A percentile compares a stretch with the other conserved stretches of the same genome.
Evolutionary conservation across 2,329 filamentous ascomycete species (phyloP).

Genomic region (Stemphylium vesicarium): DNA sequence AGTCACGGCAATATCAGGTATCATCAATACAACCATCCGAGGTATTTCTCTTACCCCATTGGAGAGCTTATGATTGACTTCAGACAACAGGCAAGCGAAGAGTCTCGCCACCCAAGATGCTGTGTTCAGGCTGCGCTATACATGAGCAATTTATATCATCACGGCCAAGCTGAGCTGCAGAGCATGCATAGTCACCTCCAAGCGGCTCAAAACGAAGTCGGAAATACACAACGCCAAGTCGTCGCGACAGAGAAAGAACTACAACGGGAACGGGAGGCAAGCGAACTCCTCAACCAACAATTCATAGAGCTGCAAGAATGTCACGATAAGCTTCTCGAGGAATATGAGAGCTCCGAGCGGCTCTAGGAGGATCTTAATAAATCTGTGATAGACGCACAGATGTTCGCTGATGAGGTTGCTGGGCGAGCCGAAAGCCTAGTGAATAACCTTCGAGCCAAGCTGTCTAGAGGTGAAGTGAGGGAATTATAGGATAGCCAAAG

Average conservation of each 20-base stretch:
- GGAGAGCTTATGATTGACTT: not conserved
- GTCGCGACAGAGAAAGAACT: constrained; percentile 1
- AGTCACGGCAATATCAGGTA: not conserved
- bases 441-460: not conserved
- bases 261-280: not conserved
- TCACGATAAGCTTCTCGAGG: constrained; percentile 9
- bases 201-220: not conserved
- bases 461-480: not conserved
- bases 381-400: not conserved
- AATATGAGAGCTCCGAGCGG: not conserved
- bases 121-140: constrained; percentile 5
- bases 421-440: constrained; percentile 10
- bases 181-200: not conserved
- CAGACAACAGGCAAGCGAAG: not conserved
- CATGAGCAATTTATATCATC: constrained; percentile 3
- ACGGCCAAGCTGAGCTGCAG: constrained; percentile 3
- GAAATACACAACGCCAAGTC: not conserved
- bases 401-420: constrained; percentile 8
- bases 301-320: constrained; percentile 11
- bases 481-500: constrained; percentile 12
- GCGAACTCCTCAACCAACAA: constrained; percentile 12
- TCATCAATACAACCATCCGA: not conserved
- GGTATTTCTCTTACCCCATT: not conserved
- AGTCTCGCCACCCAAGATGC: constrained; percentile 2
- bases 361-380: constrained; percentile 1